Evolutionary conservation across 345 rosid species (phyloP).

Genomic region (Salix brachista): DNA sequence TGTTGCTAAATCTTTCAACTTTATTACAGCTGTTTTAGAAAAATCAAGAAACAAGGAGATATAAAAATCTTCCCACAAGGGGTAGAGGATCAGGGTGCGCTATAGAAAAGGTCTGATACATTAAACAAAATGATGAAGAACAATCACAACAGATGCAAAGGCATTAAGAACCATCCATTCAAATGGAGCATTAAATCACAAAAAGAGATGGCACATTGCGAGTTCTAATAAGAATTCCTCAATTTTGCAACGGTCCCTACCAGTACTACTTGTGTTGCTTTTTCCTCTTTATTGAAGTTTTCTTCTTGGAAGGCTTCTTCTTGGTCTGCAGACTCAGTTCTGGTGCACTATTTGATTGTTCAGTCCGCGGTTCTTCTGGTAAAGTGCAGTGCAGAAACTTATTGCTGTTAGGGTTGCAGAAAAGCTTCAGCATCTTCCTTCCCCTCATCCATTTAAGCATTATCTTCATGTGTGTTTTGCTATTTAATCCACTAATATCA

Average conservation of each 20-base stretch:
- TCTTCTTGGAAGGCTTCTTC: slow-evolving; percentile 9
- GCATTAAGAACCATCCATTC: neutral
- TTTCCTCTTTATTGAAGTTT: slow-evolving; percentile 15
- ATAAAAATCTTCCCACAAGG: neutral
- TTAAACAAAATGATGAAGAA: neutral
- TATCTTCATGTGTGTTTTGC: slow-evolving; percentile 95
- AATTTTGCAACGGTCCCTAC: neutral
- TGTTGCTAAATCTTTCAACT: neutral
- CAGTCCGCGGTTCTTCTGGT: slow-evolving; percentile 60
- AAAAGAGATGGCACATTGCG: neutral
- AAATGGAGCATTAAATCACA: neutral
- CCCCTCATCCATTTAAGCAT: slow-evolving; percentile 99
- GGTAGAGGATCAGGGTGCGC: neutral
- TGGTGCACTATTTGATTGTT: slow-evolving; percentile 16
- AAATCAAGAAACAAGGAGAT: neutral
- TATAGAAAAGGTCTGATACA: neutral
- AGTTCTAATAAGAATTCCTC: neutral
- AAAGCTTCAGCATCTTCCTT: slow-evolving; percentile 69
- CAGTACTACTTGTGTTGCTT: slow-evolving; percentile 19
- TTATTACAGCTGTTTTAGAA: neutral
- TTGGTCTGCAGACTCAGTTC: slow-evolving; percentile 22
- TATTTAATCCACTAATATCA: slow-evolving; percentile 55
- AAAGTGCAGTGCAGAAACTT: slow-evolving; percentile 65
- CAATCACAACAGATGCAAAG: neutral
- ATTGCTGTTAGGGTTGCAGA: slow-evolving; percentile 71